Evolutionary conservation across 129 eudicot species (phyloP).

Genomic region (Helianthus annuus): HanXRQr2.0-SUNRISE NC_035438.2:77573761-77574260

Average conservation of each 20-base stretch:
- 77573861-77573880: background rate
- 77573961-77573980: background rate
- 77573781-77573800: conserved; percentile 51
- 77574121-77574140: background rate
- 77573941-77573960: background rate
- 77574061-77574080: background rate
- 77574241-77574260: conserved; percentile 8
- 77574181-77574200: conserved; percentile 4
- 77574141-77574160: background rate
- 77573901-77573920: background rate
- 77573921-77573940: conserved; percentile 2
- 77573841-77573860: conserved; percentile 4
- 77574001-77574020: conserved; percentile 10
- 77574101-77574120: background rate
- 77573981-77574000: background rate
- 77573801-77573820: conserved; percentile 68
- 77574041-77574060: background rate
- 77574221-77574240: background rate
- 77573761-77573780: conserved; percentile 58
- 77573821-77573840: conserved; percentile 46
- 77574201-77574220: conserved; percentile 2
- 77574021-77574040: background rate
- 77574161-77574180: background rate
- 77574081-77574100: background rate
- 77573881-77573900: conserved; percentile 7